phyloP scores from a whole-genome alignment of 1,139 yeast species.

The Meyerozyma smithsonii region DNA sequence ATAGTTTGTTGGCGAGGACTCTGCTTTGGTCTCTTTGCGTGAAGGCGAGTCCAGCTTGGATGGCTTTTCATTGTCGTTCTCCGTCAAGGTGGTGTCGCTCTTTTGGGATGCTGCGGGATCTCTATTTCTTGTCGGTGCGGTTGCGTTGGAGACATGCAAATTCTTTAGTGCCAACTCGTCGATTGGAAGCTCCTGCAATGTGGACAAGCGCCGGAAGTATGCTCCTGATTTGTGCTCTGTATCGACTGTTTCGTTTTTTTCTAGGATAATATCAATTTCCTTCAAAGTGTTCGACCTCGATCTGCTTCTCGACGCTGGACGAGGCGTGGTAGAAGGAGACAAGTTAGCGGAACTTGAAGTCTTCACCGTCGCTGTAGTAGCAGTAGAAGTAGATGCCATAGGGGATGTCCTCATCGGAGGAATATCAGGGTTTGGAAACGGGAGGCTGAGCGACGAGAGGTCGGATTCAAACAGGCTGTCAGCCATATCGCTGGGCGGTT shows the following conservation, averaged over 20 bases:
- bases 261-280: conserved; percentile 37
- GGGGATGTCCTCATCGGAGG: conserved; percentile 4
- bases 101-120: conserved; percentile 7
- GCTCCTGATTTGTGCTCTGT: conserved; percentile 56
- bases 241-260: conserved; percentile 36
- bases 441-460: neutral
- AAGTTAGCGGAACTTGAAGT: conserved; percentile 14
- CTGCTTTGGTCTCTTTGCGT: neutral
- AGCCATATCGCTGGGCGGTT: neutral
- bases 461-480: conserved; percentile 2
- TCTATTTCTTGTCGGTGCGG: conserved; percentile 5
- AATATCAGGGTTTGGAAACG: conserved; percentile 6
- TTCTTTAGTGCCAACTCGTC: conserved; percentile 19
- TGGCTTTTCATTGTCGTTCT: too few species aligned
- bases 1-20: conserved; percentile 11
- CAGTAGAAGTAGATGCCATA: conserved; percentile 6
- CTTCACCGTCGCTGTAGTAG: conserved; percentile 8
- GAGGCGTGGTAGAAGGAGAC: conserved; percentile 7
- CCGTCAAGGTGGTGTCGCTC: too few species aligned
- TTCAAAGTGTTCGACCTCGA: conserved; percentile 37
- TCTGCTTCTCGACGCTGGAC: conserved; percentile 19
- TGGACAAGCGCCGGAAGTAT: conserved; percentile 66
- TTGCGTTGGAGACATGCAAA: too few species aligned
- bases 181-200: conserved; percentile 55
- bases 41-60: too few species aligned